Evolutionary conservation across 176 grass and related monocot genomes (phyloP), one percentile per base, ranked within the genome.

Genomic region (Juncus inflexus): DNA sequence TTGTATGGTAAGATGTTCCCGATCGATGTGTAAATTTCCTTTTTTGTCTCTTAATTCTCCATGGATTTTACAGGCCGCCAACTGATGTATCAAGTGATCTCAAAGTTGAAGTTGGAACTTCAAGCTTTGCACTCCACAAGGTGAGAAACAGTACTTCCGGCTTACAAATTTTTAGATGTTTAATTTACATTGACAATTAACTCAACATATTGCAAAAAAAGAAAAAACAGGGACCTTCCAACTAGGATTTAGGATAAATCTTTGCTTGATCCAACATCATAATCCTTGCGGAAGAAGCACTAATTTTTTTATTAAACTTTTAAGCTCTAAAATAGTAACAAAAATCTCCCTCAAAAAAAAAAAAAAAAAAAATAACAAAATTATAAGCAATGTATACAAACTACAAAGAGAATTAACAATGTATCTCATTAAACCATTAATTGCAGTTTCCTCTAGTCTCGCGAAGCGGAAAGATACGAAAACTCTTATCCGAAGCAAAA

Each of bases 91-190:
- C 94, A 1, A 99, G 88, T 72, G 94, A 99, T 78, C 94, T 99
- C 45, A 78, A 82, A 47, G 85, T 99, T 40, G 88, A 90, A 45
- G 83, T 92, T 15, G 94, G 94, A 63, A 84, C 94, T 0, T 86
- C 85, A 50, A 99, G 80, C 83, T 99, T 92, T 65, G 83, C 94
- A 15, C 94, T 92, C 64, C 94, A 99, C 85, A 99, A 99, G 94
- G 94, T 99, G 58, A 92, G 66, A 64, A 55, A 37, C 10, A 7
- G 53, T 1, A n/a, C 11, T 14, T 49, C 15, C 42, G 36, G 38
- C 14, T 56, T 15, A 15, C 4, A 42, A 43, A 42, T 40, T 56
- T 42, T 40, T 70, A 58, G 13, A 37, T 70, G 35, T 36, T 70
- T 47, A 47, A 56, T 57, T 12, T 36, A 56, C n/a, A 57, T 54